Base-by-base conservation (phyloP, 2,329 filamentous ascomycete genomes). In the Venturia nashicola region DNA sequence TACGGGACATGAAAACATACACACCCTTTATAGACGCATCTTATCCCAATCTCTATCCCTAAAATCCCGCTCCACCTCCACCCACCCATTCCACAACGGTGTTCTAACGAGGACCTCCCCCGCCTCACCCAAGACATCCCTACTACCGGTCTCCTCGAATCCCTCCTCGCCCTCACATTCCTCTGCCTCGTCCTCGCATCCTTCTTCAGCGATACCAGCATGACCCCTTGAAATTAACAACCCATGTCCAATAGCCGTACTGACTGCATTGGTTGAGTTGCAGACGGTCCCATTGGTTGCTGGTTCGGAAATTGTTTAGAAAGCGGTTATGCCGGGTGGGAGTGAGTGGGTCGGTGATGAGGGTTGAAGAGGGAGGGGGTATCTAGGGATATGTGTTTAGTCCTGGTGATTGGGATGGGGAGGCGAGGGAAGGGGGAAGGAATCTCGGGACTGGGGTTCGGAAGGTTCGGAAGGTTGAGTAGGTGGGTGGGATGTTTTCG, bases 381-480 rank as follows among this genome's bases (percentile, higher is more conserved):
- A 23, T 61, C 48, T 34, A 43, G 43, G 59, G 59, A 18, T 61
- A 27, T 61, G 3, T 61, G 2, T 61, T 61, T 46, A 44, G 39
- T 44, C 34, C 9, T 36, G 34, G 34, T 36, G n/a, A n/a, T 11
- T 7, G 36, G 36, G 36, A 11, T 61, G 36, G 40, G 60, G 27
- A 12, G 16, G 8, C 44, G 60, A 40, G 60, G 32, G 23, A 32
- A 9, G 48, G 11, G 23, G 23, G 11, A 7, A 61, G 43, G 40
- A 11, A 48, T 27, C 48, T 61, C 16, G 60, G 60, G 34, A 61
- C 48, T 36, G 43, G 44, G 46, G 27, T 61, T 61, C 40, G 60
- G 34, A 20, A 61, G 40, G 59, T 40, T 61, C 40, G 42, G 39
- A 20, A 8, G 3, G 40, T 23, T 12, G 40, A 42, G 18, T 61